These are phyloP conservation scores for Cupressus sempervirens DNA, from an alignment of 75 land plant species.

Conservation along the genomic window DNA sequence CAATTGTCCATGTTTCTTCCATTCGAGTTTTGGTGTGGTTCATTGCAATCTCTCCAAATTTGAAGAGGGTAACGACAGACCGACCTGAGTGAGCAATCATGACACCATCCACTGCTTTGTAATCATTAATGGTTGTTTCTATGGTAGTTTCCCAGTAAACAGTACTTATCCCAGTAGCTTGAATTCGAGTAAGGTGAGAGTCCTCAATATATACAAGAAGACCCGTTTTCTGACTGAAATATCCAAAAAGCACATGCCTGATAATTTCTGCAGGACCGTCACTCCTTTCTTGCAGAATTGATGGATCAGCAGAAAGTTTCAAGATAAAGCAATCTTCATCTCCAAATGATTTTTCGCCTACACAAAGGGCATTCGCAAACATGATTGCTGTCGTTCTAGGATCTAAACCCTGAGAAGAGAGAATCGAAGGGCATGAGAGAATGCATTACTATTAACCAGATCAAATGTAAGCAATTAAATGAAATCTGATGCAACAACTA, in stretches of 20 bases:
- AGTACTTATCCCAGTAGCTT: conserved; percentile 25
- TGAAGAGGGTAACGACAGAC: conserved; percentile 54
- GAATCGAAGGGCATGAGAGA: neutral
- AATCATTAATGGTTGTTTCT: conserved; percentile 53
- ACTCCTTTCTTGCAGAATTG: conserved; percentile 32
- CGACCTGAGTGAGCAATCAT: conserved; percentile 55
- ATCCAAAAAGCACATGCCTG: conserved; percentile 55
- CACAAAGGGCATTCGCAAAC: conserved; percentile 49
- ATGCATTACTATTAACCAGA: neutral
- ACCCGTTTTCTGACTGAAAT: conserved; percentile 72
- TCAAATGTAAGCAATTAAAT: neutral
- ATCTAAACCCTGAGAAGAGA: conserved; percentile 52
- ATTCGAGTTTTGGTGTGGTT: conserved; percentile 46
- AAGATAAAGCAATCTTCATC: conserved; percentile 68
- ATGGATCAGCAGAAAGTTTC: conserved; percentile 47
- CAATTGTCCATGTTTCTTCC: conserved; percentile 67
- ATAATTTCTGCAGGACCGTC: conserved; percentile 66
- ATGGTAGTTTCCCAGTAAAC: conserved; percentile 72
- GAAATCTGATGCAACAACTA: neutral
- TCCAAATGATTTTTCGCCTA: conserved; percentile 52
- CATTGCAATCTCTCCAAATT: conserved; percentile 43
- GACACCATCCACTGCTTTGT: conserved; percentile 57
- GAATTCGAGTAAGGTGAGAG: conserved; percentile 60
- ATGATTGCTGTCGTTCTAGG: conserved; percentile 46
- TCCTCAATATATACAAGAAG: conserved; percentile 65